Base-by-base conservation (phyloP, 257 asterid genomes). In the Sherardia arvensis region DNA sequence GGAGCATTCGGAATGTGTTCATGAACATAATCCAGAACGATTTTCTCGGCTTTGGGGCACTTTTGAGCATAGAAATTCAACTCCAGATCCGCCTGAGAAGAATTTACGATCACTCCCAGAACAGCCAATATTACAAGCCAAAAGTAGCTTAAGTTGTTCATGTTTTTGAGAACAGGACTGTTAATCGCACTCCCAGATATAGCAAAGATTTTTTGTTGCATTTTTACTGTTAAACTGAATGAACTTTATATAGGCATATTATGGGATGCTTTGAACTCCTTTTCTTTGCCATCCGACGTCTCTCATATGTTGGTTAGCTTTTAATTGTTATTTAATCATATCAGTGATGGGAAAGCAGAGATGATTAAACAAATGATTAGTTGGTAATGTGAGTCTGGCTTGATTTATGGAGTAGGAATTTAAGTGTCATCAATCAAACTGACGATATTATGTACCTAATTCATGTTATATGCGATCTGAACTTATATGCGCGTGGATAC, bases 31-130 rank as follows among this genome's bases (percentile, higher is more conserved):
- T 77, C 84, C 11, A 70, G 70, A 58, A 84, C 85, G 58, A 84
- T 84, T 22, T 77, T 67, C 74, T 87, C 90, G 27, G 91, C 90
- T 8, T 76, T 77, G 3, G 92, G 92, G 57, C 95, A 87, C 20
- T 76, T 70, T 30, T 83, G 66, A 25, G 69, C 80, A 34, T 87
- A 87, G 77, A 69, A 84, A 77, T 86, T 68, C 76, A 77, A 15
- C 70, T 72, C 32, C 20, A 86, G 27, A 58, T 77, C 84, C 27
- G 81, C 95, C 36, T 68, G 32, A 57, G 70, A 59, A 59, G 64
- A 67, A 48, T 55, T 70, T 2, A 61, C n/a, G 21, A 74, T n/a
- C n/a, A n/a, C 9, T n/a, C 74, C 78, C 8, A 76, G 1, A 14
- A 71, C 3, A 54, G 40, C 61, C 64, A 78, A 26, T 2, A 69